Evolutionary conservation across 140 eudicot genomes (phyloP).

Genomic region (Cichorium intybus): DNA sequence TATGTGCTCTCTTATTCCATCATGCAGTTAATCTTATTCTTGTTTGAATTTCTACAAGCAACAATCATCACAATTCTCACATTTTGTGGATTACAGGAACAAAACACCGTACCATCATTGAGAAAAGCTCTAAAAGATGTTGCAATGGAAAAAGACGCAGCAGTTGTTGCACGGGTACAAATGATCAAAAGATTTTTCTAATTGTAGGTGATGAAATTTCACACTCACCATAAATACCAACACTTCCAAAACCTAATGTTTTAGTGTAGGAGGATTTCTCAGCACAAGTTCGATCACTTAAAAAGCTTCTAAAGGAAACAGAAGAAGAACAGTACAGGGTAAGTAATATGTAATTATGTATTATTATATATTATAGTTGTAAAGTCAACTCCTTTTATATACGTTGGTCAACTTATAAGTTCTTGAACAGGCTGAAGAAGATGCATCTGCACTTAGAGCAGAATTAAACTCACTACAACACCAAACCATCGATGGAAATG

Average conservation of each 20-base stretch:
- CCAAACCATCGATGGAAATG: slow-evolving; percentile 57
- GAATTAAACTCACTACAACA: slow-evolving; percentile 80
- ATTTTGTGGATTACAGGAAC: slow-evolving; percentile 60
- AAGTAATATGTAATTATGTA: slow-evolving; percentile 10
- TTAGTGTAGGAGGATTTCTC: slow-evolving; percentile 75
- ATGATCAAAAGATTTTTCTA: neutral
- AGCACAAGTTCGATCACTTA: slow-evolving; percentile 70
- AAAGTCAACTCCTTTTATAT: neutral
- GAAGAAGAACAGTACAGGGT: slow-evolving; percentile 86
- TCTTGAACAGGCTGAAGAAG: slow-evolving; percentile 84
- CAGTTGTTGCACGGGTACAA: slow-evolving; percentile 76
- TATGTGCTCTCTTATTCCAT: slow-evolving; percentile 14
- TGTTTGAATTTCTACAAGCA: neutral
- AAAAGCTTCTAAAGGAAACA: slow-evolving; percentile 65
- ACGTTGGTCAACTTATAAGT: neutral
- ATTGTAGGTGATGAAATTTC: neutral
- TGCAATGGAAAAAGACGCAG: slow-evolving; percentile 86
- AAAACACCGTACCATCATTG: slow-evolving; percentile 58
- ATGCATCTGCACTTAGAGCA: slow-evolving; percentile 88
- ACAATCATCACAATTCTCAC: too few relatives aligned
- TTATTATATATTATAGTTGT: neutral
- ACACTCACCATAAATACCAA: neutral
- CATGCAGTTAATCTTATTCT: neutral
- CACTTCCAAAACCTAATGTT: slow-evolving; percentile 6
- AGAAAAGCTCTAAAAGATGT: slow-evolving; percentile 73